These are phyloP conservation scores for Favolaschia claudopus DNA, from an alignment of 768 basidiomycete species.

Conservation along the genomic window DNA sequence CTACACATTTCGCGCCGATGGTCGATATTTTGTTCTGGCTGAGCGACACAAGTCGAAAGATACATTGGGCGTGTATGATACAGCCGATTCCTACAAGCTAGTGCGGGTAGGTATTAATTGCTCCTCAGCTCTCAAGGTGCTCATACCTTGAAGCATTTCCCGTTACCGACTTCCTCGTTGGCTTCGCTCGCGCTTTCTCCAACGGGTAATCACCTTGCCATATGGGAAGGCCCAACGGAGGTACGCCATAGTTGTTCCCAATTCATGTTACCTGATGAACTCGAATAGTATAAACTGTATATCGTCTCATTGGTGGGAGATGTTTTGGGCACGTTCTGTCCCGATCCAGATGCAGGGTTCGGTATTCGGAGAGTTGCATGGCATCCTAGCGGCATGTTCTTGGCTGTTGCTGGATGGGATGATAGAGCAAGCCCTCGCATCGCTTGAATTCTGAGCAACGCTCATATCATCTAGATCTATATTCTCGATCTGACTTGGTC, in stretches of 20 bases:
- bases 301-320: conserved; percentile 74
- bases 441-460: not conserved
- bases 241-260: conserved; percentile 45
- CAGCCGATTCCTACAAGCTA: conserved; percentile 70
- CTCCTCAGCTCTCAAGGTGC: conserved; percentile 6
- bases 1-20: conserved; percentile 81
- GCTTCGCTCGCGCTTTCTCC: conserved; percentile 80
- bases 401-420: conserved; percentile 89
- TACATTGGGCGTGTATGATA: conserved; percentile 85
- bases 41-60: conserved; percentile 93
- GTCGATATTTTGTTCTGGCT: conserved; percentile 83
- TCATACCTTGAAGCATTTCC: conserved; percentile 70
- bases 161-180: conserved; percentile 76
- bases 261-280: conserved; percentile 5
- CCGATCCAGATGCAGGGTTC: conserved; percentile 80
- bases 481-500: conserved; percentile 84
- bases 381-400: conserved; percentile 86
- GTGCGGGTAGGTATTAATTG: conserved; percentile 58
- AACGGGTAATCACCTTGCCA: conserved; percentile 74
- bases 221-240: conserved; percentile 89
- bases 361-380: conserved; percentile 82
- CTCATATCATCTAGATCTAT: conserved; percentile 59
- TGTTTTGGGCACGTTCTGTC: conserved; percentile 69
- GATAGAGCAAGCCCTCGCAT: conserved; percentile 66
- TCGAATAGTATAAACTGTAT: conserved; percentile 76